Conservation (phyloP, 345 rosid species). For the Balakata baccata region DNA sequence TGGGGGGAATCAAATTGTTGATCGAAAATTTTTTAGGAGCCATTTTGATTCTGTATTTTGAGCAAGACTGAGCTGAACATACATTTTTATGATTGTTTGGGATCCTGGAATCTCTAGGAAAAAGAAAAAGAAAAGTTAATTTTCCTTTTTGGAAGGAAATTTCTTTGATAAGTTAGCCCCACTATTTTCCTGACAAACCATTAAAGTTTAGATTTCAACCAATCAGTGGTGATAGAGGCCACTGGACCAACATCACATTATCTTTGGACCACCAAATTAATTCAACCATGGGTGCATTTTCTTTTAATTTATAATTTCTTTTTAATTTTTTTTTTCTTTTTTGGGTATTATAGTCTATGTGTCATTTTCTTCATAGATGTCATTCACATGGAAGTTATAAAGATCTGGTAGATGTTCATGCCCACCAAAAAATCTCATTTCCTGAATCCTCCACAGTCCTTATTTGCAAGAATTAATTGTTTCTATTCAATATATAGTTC, state of each 20-base stretch:
- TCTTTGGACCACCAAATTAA: conserved; percentile 19
- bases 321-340: background rate
- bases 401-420: background rate
- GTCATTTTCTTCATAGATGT: conserved; percentile 10
- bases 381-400: background rate
- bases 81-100: conserved; percentile 9
- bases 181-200: conserved; percentile 25
- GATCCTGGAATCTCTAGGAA: background rate
- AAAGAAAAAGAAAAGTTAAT: background rate
- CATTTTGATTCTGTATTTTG: conserved; percentile 9
- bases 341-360: background rate
- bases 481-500: background rate
- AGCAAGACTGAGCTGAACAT: conserved; percentile 13
- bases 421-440: background rate
- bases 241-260: conserved; percentile 25
- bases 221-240: conserved; percentile 24
- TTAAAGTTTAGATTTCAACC: conserved; percentile 28
- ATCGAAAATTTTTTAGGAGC: background rate
- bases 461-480: background rate
- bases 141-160: conserved; percentile 24
- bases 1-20: background rate
- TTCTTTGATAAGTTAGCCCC: conserved; percentile 5
- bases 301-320: background rate
- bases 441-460: background rate
- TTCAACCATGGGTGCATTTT: background rate